Conservation (phyloP, 805 yeast genomes). For the Kodamaea hsintzibuensis region DNA sequence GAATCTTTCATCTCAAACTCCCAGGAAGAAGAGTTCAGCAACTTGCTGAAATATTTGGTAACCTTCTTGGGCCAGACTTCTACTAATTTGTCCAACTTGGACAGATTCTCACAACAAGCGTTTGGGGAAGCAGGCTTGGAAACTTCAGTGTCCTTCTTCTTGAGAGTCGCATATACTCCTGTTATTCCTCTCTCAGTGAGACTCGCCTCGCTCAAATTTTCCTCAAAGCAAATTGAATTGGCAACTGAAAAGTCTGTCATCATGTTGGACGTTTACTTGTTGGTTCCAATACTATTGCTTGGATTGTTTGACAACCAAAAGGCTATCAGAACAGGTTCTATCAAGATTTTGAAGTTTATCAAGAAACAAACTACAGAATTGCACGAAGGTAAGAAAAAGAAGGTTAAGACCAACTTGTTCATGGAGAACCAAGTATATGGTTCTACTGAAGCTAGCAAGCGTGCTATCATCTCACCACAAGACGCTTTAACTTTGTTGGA, state of each 20-base stretch:
- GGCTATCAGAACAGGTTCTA: constrained; percentile 44
- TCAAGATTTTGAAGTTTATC: constrained; percentile 21
- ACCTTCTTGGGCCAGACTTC: constrained; percentile 6
- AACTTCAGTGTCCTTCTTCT: constrained; percentile 55
- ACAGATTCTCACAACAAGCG: not conserved
- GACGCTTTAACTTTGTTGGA: constrained; percentile 53
- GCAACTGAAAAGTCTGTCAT: constrained; percentile 23
- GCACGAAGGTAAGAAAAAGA: constrained; percentile 29
- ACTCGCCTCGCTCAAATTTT: constrained; percentile 45
- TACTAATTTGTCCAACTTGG: not conserved
- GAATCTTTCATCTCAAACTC: constrained; percentile 37
- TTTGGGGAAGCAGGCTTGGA: constrained; percentile 23
- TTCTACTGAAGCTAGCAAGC: constrained; percentile 36
- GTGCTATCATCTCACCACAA: constrained; percentile 62
- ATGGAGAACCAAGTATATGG: constrained; percentile 63
- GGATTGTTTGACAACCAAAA: constrained; percentile 54
- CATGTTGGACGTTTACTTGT: constrained; percentile 43
- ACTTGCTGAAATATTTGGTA: constrained; percentile 44
- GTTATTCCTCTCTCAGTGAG: constrained; percentile 61
- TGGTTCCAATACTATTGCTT: constrained; percentile 59
- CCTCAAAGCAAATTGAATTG: constrained; percentile 38
- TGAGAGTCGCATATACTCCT: constrained; percentile 57
- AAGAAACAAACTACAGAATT: constrained; percentile 39
- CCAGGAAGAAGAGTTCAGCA: constrained; percentile 41
- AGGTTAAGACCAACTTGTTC: constrained; percentile 38